Conservation (phyloP, 2,329 filamentous ascomycete species). For the Cladosporium velox region DNA sequence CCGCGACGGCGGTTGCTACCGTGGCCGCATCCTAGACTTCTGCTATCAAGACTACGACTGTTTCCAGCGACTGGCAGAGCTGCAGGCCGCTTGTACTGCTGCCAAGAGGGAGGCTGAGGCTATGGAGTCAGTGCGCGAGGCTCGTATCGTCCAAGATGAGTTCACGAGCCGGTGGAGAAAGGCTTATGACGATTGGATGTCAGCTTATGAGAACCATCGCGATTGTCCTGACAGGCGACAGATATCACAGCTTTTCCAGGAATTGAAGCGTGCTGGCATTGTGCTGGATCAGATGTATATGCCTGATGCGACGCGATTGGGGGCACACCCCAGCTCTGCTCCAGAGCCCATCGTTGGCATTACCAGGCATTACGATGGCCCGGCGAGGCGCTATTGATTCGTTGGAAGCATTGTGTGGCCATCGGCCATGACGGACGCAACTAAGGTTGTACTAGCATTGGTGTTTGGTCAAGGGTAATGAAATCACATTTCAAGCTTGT, state of each 20-base stretch:
- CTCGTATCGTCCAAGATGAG: not conserved
- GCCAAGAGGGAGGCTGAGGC: not conserved
- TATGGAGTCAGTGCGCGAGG: not conserved
- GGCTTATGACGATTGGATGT: slow-evolving; percentile 11
- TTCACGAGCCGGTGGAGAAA: not conserved
- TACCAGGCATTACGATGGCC: not conserved
- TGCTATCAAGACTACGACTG: slow-evolving; percentile 16
- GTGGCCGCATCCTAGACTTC: not conserved
- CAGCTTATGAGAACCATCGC: slow-evolving; percentile 8
- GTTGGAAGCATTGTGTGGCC: not conserved
- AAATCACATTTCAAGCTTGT: not conserved
- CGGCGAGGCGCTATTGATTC: not conserved
- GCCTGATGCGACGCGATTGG: not conserved
- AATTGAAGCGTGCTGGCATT: slow-evolving; percentile 5
- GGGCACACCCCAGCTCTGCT: not conserved
- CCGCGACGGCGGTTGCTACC: not conserved
- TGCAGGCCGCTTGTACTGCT: not conserved
- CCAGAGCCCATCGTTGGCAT: slow-evolving; percentile 1
- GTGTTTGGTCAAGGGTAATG: not conserved
- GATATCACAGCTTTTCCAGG: not conserved
- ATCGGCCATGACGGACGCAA: not conserved
- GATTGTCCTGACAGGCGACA: slow-evolving; percentile 3
- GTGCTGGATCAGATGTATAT: not conserved
- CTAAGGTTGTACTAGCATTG: not conserved
- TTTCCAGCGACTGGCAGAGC: not conserved